phyloP scores from a whole-genome alignment of 2,329 filamentous ascomycete genomes.

The Alternaria consortialis region DNA sequence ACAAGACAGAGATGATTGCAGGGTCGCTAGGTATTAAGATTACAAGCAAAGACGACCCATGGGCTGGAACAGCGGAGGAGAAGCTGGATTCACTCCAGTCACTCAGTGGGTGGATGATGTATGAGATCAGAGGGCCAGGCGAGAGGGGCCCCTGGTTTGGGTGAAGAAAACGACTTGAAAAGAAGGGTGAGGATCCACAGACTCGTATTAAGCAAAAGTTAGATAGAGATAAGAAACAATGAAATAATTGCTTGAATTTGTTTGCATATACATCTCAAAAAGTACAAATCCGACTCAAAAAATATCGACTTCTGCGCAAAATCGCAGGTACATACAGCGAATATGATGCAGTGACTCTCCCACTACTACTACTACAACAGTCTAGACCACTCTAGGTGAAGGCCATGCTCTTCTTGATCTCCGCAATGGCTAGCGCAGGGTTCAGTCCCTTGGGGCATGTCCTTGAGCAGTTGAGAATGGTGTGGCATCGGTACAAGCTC shows the following conservation, averaged over 20 bases:
- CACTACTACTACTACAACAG: neutral
- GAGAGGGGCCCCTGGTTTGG: neutral
- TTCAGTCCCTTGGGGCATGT: constrained; percentile 99
- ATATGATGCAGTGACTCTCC: neutral
- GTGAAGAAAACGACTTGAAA: neutral
- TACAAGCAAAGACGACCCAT: constrained; percentile 5
- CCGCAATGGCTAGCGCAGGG: constrained; percentile 91
- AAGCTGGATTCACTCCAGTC: constrained; percentile 22
- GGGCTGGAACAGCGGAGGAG: neutral
- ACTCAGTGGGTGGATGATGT: constrained; percentile 25
- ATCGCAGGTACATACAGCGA: constrained; percentile 18
- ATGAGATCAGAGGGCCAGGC: neutral
- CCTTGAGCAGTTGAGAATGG: constrained; percentile 97
- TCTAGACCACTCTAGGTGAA: constrained; percentile 46
- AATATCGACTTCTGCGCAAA: constrained; percentile 5
- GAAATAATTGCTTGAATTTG: constrained; percentile 14
- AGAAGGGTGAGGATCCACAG: neutral
- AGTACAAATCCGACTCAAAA: constrained; percentile 17
- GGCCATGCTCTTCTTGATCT: constrained; percentile 98
- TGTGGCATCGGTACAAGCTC: constrained; percentile 99
- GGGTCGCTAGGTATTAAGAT: constrained; percentile 21
- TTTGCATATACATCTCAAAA: constrained; percentile 19
- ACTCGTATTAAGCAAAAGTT: neutral
- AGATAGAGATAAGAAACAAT: neutral
- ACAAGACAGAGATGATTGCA: constrained; percentile 23